Conservation (phyloP, 2,329 filamentous ascomycete genomes). For the Diaporthe nobilis region DNA sequence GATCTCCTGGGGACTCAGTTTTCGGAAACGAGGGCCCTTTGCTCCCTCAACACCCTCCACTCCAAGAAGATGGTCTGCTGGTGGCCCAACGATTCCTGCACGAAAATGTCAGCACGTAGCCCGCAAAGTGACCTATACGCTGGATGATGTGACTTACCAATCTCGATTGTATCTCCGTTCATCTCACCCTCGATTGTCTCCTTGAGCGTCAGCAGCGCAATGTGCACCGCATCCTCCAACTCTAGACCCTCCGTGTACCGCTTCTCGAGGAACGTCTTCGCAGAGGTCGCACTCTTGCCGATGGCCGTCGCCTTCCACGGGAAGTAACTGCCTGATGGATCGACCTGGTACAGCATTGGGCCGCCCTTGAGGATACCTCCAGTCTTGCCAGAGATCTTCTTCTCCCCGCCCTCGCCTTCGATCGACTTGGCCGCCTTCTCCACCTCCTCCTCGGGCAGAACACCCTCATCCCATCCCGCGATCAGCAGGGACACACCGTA, state of each 20-base stretch:
- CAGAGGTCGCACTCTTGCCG: conserved; percentile 97
- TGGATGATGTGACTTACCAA: conserved; percentile 73
- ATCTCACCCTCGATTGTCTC: conserved; percentile 99
- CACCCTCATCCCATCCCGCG: conserved; percentile 97
- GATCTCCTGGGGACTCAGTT: conserved; percentile 97
- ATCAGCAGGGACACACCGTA: conserved; percentile 97
- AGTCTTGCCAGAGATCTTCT: conserved; percentile 86
- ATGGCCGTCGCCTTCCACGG: conserved; percentile 99
- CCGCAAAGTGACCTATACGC: background rate
- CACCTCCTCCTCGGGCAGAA: conserved; percentile 85
- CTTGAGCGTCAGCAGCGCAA: conserved; percentile 96
- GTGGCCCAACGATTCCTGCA: conserved; percentile 91
- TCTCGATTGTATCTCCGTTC: conserved; percentile 98
- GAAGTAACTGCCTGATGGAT: conserved; percentile 98
- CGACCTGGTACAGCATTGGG: conserved; percentile 98
- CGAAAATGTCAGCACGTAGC: background rate
- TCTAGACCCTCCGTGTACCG: conserved; percentile 97
- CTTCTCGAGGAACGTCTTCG: conserved; percentile 99
- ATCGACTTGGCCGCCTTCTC: conserved; percentile 68
- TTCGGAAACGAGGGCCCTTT: conserved; percentile 89
- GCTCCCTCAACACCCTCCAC: conserved; percentile 91
- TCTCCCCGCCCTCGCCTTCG: conserved; percentile 73
- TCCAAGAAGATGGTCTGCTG: conserved; percentile 92
- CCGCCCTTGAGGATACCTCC: conserved; percentile 96
- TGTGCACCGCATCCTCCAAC: conserved; percentile 98